Evolutionary conservation across 2,329 filamentous ascomycete genomes (phyloP), one percentile per base, ranked within the genome.

Genomic region (Phyllachora maydis): DNA sequence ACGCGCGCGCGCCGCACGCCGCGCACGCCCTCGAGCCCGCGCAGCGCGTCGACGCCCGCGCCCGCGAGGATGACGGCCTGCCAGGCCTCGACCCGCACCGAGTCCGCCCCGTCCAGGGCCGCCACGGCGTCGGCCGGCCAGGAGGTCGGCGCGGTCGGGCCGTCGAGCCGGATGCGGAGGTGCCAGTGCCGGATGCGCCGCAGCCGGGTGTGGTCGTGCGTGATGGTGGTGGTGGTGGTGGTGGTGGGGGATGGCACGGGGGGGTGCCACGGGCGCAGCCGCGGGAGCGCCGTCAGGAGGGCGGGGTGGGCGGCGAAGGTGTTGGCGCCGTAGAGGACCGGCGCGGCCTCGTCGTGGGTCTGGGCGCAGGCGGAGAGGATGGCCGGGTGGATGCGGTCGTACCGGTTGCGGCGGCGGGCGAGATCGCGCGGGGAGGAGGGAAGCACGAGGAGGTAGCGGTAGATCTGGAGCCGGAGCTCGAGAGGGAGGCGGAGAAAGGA

Each of bases 381-480:
- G 28, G 40, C 35, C 5, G 50, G 39, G 36, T 51, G 33, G 21
- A 53, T 29, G 19, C 21, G 18, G 19, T 17, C 11, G 11, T 11
- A 26, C n/a, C n/a, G n/a, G 27, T 28, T 26, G 25, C 28, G 29
- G 23, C 29, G 18, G 13, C 12, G 8, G 17, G 18, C 41, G 18
- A 11, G 18, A 20, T 12, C 16, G 12, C 22, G 11, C n/a, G 25
- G 22, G 21, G 22, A 27, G 6, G 28, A 31, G 16, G 42, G 45
- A 4, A 50, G 37, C 30, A 37, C 28, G 26, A 58, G 49, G 23
- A 58, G 52, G 30, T 48, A 36, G 12, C 36, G 28, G 41, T 56
- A 57, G 30, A 58, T 52, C 26, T 56, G 44, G 27, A 55, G 45
- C 18, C 54, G 53, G 33, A 59, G 42, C 34, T 59, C 54, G 22